Evolutionary conservation across 371 early-diverging fungal genomes (phyloP), one percentile per base, ranked within the genome.

Genomic region (Smittium mucronatum): DNA sequence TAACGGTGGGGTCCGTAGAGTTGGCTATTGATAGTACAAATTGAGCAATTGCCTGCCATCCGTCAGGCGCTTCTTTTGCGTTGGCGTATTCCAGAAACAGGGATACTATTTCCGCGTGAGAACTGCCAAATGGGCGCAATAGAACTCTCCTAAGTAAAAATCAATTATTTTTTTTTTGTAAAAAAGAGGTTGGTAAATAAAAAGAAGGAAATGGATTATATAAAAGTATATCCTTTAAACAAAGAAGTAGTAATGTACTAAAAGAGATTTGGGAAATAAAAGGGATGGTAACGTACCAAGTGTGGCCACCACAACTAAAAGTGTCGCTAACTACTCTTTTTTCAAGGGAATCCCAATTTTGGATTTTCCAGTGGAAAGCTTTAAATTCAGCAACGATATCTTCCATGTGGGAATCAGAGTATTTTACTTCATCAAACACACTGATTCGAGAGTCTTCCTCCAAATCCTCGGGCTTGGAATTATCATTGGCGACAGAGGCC

Each of bases 91-190:
- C 94, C 35, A 95, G 76, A 78, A 93, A 97, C 66, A 89, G 80
- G 15, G 96, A 91, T 16, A 91, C 74, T 1, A 78, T 78, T 58
- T 92, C 91, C 5, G 70, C 73, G 69, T 84, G 84, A 64, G 87
- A 86, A 80, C 95, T 96, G 32, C 98, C 97, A 64, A 79, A 85
- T 35, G 98, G 96, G 77, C 95, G 95, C 31, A 95, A 78, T 11
- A 97, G 80, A 31, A 95, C 83, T 68, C 92, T 84, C 93, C 93
- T 65, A 63, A 30, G 57, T n/a, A 17, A 57, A 17, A 17, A 57
- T 17, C 57, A n/a, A 17, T 57, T 57, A 17, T 57, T n/a, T 57
- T 57, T 57, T 57, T 57, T 57, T 57, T 57, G 17, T 57, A 57
- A 57, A 57, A 57, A 57, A 57, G n/a, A 57, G n/a, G n/a, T 57